Evolutionary conservation across 2,329 filamentous ascomycete genomes (phyloP).

Genomic region (Xylariomycetidae sp.): DNA sequence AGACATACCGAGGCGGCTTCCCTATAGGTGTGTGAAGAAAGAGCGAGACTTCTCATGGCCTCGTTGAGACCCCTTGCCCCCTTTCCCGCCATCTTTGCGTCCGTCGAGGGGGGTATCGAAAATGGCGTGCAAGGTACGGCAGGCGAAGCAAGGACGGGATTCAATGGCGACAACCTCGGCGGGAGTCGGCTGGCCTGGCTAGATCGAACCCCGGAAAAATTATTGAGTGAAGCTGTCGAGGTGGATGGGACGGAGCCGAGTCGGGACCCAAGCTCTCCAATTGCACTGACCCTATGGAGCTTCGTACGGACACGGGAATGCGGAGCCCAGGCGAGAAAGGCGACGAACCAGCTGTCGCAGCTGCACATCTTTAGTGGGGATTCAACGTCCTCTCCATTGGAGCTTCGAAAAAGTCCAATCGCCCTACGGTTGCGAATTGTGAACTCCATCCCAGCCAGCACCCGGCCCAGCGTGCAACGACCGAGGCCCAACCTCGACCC

Average conservation of each 20-base stretch:
- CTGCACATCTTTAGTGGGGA: too few relatives aligned
- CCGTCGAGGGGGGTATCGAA: background rate
- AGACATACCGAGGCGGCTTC: conserved; percentile 23
- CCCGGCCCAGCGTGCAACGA: too few relatives aligned
- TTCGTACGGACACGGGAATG: too few relatives aligned
- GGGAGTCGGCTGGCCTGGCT: conserved; percentile 2
- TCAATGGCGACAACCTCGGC: background rate
- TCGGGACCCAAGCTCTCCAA: too few relatives aligned
- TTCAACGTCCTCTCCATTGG: conserved; percentile 3
- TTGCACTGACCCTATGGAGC: too few relatives aligned
- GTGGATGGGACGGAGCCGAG: too few relatives aligned
- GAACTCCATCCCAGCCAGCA: too few relatives aligned
- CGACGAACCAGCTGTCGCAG: too few relatives aligned
- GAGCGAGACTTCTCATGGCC: conserved; percentile 44
- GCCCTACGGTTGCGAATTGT: background rate
- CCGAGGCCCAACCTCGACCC: conserved; percentile 2
- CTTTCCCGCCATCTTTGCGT: conserved; percentile 38
- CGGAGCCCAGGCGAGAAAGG: too few relatives aligned
- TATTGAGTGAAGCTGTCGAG: conserved; percentile 15
- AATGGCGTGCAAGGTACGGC: background rate
- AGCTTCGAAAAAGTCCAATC: conserved; percentile 3
- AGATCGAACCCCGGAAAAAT: conserved; percentile 19
- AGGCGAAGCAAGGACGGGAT: too few relatives aligned
- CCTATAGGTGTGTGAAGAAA: conserved; percentile 39
- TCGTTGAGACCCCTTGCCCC: conserved; percentile 45